Evolutionary conservation across 139 green algal genomes (phyloP).

Genomic region (Chlorella sp.): DNA sequence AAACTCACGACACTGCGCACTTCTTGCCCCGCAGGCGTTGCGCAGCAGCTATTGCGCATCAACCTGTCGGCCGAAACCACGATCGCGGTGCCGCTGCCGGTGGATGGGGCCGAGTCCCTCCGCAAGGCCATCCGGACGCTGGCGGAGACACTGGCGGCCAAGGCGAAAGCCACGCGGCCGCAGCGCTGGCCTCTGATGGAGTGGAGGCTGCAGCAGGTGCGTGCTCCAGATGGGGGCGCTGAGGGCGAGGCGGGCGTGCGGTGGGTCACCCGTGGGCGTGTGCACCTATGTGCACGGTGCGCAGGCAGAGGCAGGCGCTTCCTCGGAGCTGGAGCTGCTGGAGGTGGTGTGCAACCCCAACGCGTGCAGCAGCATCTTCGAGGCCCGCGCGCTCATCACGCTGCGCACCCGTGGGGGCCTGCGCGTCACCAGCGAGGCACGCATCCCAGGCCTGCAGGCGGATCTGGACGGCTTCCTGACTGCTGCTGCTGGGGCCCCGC

Average conservation of each 20-base stretch:
- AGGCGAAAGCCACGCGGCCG: conserved; percentile 48
- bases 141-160: conserved; percentile 57
- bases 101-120: neutral
- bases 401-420: conserved; percentile 39
- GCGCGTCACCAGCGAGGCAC: conserved; percentile 21
- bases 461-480: conserved; percentile 29
- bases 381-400: conserved; percentile 65
- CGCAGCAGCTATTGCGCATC: too few relatives aligned
- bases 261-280: too few relatives aligned
- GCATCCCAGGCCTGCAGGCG: conserved; percentile 17
- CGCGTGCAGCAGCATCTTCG: conserved; percentile 60
- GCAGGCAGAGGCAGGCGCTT: conserved; percentile 4
- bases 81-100: neutral
- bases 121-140: conserved; percentile 14
- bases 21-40: too few relatives aligned
- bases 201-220: conserved; percentile 8
- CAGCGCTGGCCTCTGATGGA: conserved; percentile 57
- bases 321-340: conserved; percentile 9
- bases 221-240: neutral
- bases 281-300: conserved; percentile 5
- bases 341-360: conserved; percentile 83
- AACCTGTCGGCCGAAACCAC: neutral
- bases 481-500: too few relatives aligned
- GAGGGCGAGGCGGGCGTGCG: neutral
- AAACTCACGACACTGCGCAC: too few relatives aligned